These are phyloP conservation scores for Helenozyma baotianmanensis DNA, from an alignment of 805 yeast genomes.

Conservation along the genomic window DNA sequence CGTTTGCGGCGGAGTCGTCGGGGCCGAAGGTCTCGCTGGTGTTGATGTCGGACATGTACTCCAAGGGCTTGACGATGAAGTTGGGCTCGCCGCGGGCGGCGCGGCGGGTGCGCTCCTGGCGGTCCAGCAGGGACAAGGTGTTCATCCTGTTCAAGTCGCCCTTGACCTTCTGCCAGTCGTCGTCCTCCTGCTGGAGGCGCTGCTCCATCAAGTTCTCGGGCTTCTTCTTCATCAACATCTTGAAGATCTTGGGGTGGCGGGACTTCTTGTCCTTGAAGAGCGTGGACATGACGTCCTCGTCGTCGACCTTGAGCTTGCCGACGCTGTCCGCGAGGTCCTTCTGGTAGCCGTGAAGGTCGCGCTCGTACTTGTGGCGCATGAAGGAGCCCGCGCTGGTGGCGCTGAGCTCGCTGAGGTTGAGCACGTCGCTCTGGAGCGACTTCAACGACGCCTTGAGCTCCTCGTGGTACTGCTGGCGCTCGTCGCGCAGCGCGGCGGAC, in stretches of 20 bases:
- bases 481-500: constrained; percentile 25
- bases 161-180: constrained; percentile 30
- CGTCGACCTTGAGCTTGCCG: constrained; percentile 19
- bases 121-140: constrained; percentile 63
- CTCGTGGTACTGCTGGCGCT: constrained; percentile 32
- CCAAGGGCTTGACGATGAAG: constrained; percentile 40
- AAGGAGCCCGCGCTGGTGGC: constrained; percentile 89
- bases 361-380: constrained; percentile 63
- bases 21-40: constrained; percentile 32
- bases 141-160: constrained; percentile 57
- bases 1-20: constrained; percentile 9
- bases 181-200: constrained; percentile 41
- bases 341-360: constrained; percentile 21
- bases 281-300: constrained; percentile 31
- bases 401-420: constrained; percentile 63
- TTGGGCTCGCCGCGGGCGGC: constrained; percentile 37
- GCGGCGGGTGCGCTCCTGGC: constrained; percentile 63
- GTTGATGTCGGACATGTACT: constrained; percentile 38
- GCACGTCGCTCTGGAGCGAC: constrained; percentile 43
- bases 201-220: constrained; percentile 32
- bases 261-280: constrained; percentile 40
- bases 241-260: constrained; percentile 43
- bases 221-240: constrained; percentile 33
- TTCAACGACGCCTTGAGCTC: constrained; percentile 37
- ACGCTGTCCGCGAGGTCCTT: constrained; percentile 12